Evolutionary conservation across 176 grass and related monocot species (phyloP).

Genomic region (Poa pratensis): DNA sequence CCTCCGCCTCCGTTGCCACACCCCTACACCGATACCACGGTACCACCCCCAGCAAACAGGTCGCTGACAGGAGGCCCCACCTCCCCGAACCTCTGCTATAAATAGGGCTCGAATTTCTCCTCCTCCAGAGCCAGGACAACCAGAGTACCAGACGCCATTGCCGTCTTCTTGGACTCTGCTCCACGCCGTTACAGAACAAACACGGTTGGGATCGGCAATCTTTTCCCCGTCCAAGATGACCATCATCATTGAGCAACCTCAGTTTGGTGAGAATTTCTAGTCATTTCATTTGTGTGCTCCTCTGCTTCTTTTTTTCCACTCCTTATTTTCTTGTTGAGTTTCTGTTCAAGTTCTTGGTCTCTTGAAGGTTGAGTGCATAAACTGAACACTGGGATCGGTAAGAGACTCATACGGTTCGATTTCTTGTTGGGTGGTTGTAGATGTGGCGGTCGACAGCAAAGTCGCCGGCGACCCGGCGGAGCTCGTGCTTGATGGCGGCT

Average conservation of each 20-base stretch:
- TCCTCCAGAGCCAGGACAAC: not conserved
- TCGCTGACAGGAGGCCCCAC: not conserved
- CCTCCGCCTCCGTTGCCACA: not conserved
- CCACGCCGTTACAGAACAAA: not conserved
- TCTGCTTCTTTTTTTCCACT: not conserved
- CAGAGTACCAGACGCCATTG: not conserved
- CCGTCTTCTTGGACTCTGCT: slow-evolving; percentile 25
- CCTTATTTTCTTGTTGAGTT: not conserved
- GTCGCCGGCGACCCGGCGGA: slow-evolving; percentile 35
- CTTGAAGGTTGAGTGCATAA: not conserved
- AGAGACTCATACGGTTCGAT: not conserved
- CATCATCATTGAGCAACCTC: slow-evolving; percentile 65
- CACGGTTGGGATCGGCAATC: not conserved
- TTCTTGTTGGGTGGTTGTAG: not conserved
- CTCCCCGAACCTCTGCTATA: not conserved
- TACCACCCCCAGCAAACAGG: not conserved
- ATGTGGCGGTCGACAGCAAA: slow-evolving; percentile 46
- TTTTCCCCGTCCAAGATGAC: slow-evolving; percentile 56
- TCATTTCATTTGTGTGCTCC: not conserved
- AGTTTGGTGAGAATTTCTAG: slow-evolving; percentile 45
- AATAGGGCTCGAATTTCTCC: not conserved
- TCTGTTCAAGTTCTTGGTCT: not conserved
- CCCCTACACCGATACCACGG: not conserved
- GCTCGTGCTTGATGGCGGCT: slow-evolving; percentile 69
- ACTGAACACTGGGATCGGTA: not conserved